Evolutionary conservation across 352 stramenopile species (phyloP).

Genomic region (Pythium aristosporum): DNA sequence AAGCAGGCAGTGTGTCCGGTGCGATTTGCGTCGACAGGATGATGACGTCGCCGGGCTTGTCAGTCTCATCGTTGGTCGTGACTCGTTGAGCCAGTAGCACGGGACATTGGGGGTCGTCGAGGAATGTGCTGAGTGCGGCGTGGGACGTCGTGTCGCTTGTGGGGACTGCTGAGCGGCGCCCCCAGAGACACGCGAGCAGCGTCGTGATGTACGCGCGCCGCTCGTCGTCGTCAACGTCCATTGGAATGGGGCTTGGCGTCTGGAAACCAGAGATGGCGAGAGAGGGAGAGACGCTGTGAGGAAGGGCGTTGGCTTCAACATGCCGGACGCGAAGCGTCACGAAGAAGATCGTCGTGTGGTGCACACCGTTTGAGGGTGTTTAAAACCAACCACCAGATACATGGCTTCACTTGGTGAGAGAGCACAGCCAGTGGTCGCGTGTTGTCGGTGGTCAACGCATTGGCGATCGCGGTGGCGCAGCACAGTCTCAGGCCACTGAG

Average conservation of each 20-base stretch:
- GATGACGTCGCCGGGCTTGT: conserved; percentile 22
- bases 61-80: neutral
- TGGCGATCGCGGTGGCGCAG: too few relatives aligned
- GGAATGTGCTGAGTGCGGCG: conserved; percentile 57
- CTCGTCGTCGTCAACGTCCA: conserved; percentile 40
- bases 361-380: neutral
- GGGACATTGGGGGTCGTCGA: conserved; percentile 65
- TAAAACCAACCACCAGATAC: too few relatives aligned
- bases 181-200: conserved; percentile 68
- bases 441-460: too few relatives aligned
- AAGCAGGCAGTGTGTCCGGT: conserved; percentile 11
- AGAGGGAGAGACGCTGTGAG: neutral
- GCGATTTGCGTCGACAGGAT: conserved; percentile 35
- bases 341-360: conserved; percentile 7
- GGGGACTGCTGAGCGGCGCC: conserved; percentile 37
- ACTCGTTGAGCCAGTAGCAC: conserved; percentile 57
- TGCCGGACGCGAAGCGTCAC: conserved; percentile 13
- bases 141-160: conserved; percentile 36
- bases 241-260: neutral
- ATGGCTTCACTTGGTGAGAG: too few relatives aligned
- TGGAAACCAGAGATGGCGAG: neutral
- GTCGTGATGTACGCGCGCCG: conserved; percentile 57
- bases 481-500: too few relatives aligned
- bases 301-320: conserved; percentile 7
- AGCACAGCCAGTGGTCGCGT: too few relatives aligned